These are phyloP conservation scores for Chlamydomonas urium DNA, from an alignment of 139 green algal species.

Conservation along the genomic window DNA sequence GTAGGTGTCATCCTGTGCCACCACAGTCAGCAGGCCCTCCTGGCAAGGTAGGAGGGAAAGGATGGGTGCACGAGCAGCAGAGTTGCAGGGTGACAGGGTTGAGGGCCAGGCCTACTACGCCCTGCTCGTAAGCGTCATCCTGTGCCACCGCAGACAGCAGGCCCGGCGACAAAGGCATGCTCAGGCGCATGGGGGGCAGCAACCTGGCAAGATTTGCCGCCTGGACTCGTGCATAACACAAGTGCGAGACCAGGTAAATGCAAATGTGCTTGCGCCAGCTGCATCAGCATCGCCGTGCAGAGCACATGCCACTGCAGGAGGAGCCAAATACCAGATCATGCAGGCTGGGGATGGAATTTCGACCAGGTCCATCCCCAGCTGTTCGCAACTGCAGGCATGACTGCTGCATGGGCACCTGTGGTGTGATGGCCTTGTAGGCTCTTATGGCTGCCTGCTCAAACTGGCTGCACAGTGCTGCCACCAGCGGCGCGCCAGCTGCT, in stretches of 20 bases:
- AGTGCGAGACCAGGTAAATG: neutral
- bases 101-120: too few relatives aligned
- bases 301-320: too few relatives aligned
- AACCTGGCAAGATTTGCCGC: neutral
- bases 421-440: slow-evolving; percentile 12
- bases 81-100: neutral
- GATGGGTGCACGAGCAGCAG: neutral
- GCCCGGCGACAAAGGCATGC: neutral
- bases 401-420: slow-evolving; percentile 1
- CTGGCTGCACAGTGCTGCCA: slow-evolving; percentile 10
- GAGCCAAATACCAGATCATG: neutral
- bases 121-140: neutral
- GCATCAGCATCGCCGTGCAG: too few relatives aligned
- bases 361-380: neutral
- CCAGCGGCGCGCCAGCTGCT: neutral
- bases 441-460: neutral
- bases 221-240: neutral
- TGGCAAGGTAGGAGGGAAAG: neutral
- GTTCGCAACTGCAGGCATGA: neutral
- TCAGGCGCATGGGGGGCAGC: neutral
- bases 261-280: too few relatives aligned
- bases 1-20: slow-evolving; percentile 18
- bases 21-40: slow-evolving; percentile 2
- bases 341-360: neutral
- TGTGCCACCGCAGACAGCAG: neutral